These are phyloP conservation scores for Plasmodium cynomolgi DNA, from an alignment of 169 alveolate genomes.

Conservation along the genomic window DNA sequence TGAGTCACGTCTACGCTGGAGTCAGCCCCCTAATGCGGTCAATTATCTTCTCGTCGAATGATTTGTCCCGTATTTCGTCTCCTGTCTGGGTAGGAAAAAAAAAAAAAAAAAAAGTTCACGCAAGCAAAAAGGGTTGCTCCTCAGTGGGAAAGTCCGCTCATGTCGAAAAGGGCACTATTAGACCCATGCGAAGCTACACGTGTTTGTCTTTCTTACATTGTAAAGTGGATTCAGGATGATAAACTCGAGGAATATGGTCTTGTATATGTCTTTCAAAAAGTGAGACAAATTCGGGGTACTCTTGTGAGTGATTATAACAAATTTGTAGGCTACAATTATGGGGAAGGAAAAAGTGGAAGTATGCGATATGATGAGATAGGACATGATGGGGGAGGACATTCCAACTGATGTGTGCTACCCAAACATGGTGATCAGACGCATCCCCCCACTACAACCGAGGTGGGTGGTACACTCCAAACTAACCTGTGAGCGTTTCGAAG, in stretches of 20 bases:
- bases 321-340: slow-evolving; percentile 47
- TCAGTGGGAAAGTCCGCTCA: background rate
- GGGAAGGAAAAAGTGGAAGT: background rate
- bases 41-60: slow-evolving; percentile 62
- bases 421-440: background rate
- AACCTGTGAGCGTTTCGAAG: slow-evolving; percentile 68
- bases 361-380: background rate
- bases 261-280: slow-evolving; percentile 57
- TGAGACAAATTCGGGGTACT: slow-evolving; percentile 44
- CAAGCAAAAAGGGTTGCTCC: background rate
- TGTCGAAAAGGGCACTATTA: background rate
- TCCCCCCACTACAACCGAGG: background rate
- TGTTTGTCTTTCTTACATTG: background rate
- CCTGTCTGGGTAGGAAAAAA: slow-evolving; percentile 30
- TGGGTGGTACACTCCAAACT: background rate
- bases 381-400: background rate
- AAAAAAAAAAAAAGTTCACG: background rate
- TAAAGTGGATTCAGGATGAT: slow-evolving; percentile 59
- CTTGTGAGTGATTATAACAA: slow-evolving; percentile 59
- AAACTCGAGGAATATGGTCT: slow-evolving; percentile 55
- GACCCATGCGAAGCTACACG: background rate
- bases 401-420: background rate
- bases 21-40: slow-evolving; percentile 22
- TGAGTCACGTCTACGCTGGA: background rate
- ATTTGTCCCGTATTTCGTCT: slow-evolving; percentile 62